These are phyloP conservation scores for Verticillium zaregamsianum DNA, from an alignment of 2,329 filamentous ascomycete species.

Conservation along the genomic window DNA sequence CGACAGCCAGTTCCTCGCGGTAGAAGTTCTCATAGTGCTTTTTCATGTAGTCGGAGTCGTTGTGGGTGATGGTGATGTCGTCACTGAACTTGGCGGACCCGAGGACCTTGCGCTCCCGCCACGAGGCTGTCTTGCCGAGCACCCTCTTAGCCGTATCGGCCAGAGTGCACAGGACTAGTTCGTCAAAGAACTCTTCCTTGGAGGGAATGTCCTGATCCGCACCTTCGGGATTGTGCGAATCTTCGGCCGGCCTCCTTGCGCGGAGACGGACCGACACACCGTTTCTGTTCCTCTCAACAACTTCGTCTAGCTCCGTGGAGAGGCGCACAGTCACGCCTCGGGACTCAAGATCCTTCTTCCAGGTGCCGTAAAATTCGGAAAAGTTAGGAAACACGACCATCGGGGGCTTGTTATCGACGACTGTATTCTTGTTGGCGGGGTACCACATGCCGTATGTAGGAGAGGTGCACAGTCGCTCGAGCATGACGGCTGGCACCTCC, in stretches of 20 bases:
- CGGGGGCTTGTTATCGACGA: slow-evolving; percentile 50
- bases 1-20: slow-evolving; percentile 37
- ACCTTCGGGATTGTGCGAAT: slow-evolving; percentile 24
- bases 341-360: slow-evolving; percentile 46
- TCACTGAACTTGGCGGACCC: slow-evolving; percentile 62
- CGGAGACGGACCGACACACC: slow-evolving; percentile 46
- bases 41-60: slow-evolving; percentile 59
- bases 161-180: slow-evolving; percentile 57
- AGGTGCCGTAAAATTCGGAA: slow-evolving; percentile 52
- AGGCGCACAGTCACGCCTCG: slow-evolving; percentile 52
- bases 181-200: slow-evolving; percentile 51
- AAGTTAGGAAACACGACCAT: slow-evolving; percentile 62
- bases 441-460: slow-evolving; percentile 52
- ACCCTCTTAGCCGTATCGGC: slow-evolving; percentile 59
- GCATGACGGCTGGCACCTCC: slow-evolving; percentile 60
- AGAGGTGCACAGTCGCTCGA: slow-evolving; percentile 51
- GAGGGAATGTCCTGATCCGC: slow-evolving; percentile 51
- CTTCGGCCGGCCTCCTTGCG: slow-evolving; percentile 28
- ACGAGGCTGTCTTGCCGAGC: slow-evolving; percentile 48
- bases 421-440: slow-evolving; percentile 37
- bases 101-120: slow-evolving; percentile 59
- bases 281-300: slow-evolving; percentile 43
- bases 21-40: slow-evolving; percentile 61
- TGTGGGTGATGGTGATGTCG: slow-evolving; percentile 64
- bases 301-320: slow-evolving; percentile 48